Conservation (phyloP, 2,329 filamentous ascomycete genomes). For the Grosmannia penicillata region DNA sequence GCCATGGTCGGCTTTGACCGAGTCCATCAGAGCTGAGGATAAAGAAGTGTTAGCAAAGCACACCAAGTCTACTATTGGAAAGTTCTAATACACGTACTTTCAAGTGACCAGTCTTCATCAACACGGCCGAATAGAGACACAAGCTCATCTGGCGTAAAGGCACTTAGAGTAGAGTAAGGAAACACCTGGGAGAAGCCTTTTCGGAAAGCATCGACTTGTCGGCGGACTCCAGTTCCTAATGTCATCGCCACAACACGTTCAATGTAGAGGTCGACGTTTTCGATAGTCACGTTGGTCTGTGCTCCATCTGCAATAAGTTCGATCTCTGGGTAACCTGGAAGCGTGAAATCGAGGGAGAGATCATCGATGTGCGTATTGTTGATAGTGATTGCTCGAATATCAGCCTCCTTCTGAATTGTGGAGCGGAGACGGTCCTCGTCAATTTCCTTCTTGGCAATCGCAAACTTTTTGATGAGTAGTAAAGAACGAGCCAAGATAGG, state of each 20-base stretch:
- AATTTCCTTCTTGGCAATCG: slow-evolving; percentile 63
- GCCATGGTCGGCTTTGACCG: slow-evolving; percentile 95
- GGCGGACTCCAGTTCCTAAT: slow-evolving; percentile 71
- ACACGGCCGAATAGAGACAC: slow-evolving; percentile 87
- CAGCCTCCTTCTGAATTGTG: slow-evolving; percentile 53
- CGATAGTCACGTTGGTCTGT: slow-evolving; percentile 63
- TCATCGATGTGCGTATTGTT: slow-evolving; percentile 74
- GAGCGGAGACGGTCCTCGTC: slow-evolving; percentile 55
- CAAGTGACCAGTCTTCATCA: slow-evolving; percentile 93
- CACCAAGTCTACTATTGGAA: not conserved
- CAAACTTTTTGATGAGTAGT: slow-evolving; percentile 76
- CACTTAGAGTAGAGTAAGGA: slow-evolving; percentile 78
- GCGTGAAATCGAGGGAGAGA: slow-evolving; percentile 80
- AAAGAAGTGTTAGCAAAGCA: slow-evolving; percentile 4
- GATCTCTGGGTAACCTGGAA: slow-evolving; percentile 80
- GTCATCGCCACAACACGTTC: slow-evolving; percentile 87
- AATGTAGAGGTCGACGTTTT: slow-evolving; percentile 82
- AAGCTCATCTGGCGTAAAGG: slow-evolving; percentile 89
- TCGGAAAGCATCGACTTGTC: slow-evolving; percentile 83
- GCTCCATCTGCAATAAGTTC: slow-evolving; percentile 66
- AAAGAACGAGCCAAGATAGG: slow-evolving; percentile 73
- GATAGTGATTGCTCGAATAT: slow-evolving; percentile 54
- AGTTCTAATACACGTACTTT: slow-evolving; percentile 55
- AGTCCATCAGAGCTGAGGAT: slow-evolving; percentile 72
- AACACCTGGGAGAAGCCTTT: slow-evolving; percentile 90